Percentiles rank a stretch among this genome's conserved stretches.
phyloP scores from a whole-genome alignment of 257 asterid genomes.

The Avicennia marina region DNA sequence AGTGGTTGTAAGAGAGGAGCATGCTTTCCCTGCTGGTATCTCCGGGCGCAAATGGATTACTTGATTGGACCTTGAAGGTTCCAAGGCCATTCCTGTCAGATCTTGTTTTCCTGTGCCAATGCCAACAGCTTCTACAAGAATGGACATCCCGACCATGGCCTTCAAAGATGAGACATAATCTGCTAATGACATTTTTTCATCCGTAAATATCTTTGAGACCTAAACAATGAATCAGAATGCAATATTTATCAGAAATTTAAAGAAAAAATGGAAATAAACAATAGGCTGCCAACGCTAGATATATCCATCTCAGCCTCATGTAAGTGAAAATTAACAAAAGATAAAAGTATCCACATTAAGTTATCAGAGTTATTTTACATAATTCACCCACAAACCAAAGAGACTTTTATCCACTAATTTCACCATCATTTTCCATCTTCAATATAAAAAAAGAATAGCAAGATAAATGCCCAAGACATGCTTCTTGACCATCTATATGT shows the following conservation, averaged over 20 bases:
- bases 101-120: constrained; percentile 61
- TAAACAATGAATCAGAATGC: constrained; percentile 22
- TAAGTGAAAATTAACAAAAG: background rate
- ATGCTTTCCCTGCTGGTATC: constrained; percentile 73
- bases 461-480: no score
- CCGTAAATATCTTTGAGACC: constrained; percentile 50
- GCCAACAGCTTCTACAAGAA: constrained; percentile 65
- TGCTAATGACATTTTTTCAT: constrained; percentile 41
- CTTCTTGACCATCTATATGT: no score
- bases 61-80: constrained; percentile 42
- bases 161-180: constrained; percentile 56
- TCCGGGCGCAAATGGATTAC: constrained; percentile 39
- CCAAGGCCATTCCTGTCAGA: constrained; percentile 52
- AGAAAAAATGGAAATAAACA: background rate
- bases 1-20: constrained; percentile 48
- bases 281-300: background rate
- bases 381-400: no score
- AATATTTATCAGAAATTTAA: background rate
- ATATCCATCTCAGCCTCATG: no score
- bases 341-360: no score
- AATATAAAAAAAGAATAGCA: no score
- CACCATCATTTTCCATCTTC: no score
- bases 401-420: no score
- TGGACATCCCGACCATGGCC: constrained; percentile 45
- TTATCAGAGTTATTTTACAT: no score